A percentile compares a stretch with the other conserved stretches of the same genome.
Evolutionary conservation across 2,329 filamentous ascomycete species (phyloP).

Genomic region (Nothomitra cinnamomea): DNA sequence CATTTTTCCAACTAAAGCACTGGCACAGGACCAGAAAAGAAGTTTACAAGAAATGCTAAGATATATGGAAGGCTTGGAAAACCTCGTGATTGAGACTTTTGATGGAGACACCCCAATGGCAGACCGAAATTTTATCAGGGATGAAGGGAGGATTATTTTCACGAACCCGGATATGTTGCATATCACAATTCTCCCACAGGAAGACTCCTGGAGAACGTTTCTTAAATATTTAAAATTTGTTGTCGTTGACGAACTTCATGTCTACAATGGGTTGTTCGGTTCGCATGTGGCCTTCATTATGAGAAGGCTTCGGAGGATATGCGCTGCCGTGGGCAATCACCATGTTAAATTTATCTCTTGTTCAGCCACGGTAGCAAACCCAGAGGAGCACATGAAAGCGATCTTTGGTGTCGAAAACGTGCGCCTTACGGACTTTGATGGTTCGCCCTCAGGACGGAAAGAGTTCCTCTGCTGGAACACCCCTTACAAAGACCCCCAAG

Average conservation of each 20-base stretch:
- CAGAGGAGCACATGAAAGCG: conserved; percentile 75
- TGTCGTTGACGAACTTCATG: conserved; percentile 72
- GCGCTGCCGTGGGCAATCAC: conserved; percentile 74
- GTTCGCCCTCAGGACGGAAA: conserved; percentile 79
- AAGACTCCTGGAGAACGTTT: conserved; percentile 76
- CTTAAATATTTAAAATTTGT: conserved; percentile 82
- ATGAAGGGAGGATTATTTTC: conserved; percentile 83
- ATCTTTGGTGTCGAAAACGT: conserved; percentile 84
- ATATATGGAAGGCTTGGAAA: conserved; percentile 62
- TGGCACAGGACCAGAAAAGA: conserved; percentile 84
- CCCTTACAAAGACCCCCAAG: conserved; percentile 74
- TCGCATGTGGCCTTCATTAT: conserved; percentile 92
- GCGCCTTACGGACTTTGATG: conserved; percentile 72
- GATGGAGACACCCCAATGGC: conserved; percentile 85
- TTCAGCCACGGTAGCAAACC: conserved; percentile 91
- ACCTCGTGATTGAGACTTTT: conserved; percentile 75
- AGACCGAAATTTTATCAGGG: conserved; percentile 62
- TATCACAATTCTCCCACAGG: conserved; percentile 80
- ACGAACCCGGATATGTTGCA: conserved; percentile 98
- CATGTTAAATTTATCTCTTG: conserved; percentile 84
- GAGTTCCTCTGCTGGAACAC: conserved; percentile 98
- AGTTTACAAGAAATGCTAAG: conserved; percentile 72
- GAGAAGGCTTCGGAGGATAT: conserved; percentile 72
- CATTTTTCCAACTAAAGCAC: conserved; percentile 92
- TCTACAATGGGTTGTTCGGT: conserved; percentile 89